Percentiles rank a stretch among this genome's conserved stretches.
Conservation (phyloP, 106 monocot genomes). For the Amphibolis antarctica region DNA sequence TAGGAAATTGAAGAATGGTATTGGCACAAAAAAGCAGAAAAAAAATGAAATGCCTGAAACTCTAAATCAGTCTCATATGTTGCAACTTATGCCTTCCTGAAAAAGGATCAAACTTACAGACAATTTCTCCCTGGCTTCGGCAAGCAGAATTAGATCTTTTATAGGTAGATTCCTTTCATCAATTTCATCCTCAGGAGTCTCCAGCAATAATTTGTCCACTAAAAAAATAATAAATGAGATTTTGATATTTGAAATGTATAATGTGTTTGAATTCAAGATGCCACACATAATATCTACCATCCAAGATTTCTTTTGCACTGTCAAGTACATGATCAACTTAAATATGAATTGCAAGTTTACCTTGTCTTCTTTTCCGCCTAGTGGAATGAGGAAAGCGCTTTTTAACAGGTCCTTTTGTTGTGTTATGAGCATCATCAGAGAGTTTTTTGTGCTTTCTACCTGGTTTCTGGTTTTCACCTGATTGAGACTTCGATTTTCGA, state of each 20-base stretch:
- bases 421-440: constrained; percentile 6
- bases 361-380: constrained; percentile 31
- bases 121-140: constrained; percentile 38
- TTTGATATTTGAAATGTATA: background rate
- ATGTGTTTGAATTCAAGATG: background rate
- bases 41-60: too few relatives aligned
- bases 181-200: constrained; percentile 52
- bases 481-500: background rate
- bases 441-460: constrained; percentile 7
- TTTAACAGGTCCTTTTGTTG: constrained; percentile 5
- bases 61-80: too few relatives aligned
- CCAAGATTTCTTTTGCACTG: too few relatives aligned
- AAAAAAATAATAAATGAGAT: background rate
- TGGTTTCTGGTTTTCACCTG: constrained; percentile 4
- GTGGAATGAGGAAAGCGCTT: constrained; percentile 26
- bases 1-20: too few relatives aligned
- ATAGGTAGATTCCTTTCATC: constrained; percentile 37
- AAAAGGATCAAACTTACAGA: constrained; percentile 28
- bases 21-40: too few relatives aligned
- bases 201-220: constrained; percentile 51
- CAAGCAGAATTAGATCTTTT: constrained; percentile 56
- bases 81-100: too few relatives aligned
- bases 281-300: too few relatives aligned
- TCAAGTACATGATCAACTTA: background rate
- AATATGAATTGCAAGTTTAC: constrained; percentile 14